Evolutionary conservation across 1,284 basidiomycete species (phyloP), one percentile per base, ranked within the genome.

Genomic region (Uromyces viciae-fabae): DNA sequence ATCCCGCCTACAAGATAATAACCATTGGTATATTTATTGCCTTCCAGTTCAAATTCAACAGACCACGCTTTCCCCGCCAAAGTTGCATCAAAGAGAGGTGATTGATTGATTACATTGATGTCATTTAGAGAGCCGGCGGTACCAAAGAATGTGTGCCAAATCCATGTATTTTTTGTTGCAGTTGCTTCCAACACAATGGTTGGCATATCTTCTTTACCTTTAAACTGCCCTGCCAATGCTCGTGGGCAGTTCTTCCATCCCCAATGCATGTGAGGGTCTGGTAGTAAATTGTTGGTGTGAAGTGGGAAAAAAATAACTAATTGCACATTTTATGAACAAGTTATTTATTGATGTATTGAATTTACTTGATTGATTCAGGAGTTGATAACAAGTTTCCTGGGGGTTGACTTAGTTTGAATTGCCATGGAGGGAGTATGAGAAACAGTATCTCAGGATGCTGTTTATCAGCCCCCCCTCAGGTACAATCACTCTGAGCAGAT

Each of bases 1-100:
- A 77, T 77, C 0, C 60, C 62, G 28, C 68, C 75, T 1, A 64
- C 58, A 33, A 76, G 60, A 17, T 76, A 76, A 28, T 76, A 64
- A 62, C 38, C 58, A 7, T 22, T n/a, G 9, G 33, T 77, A 28
- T 77, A 77, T 14, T 31, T 7, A 40, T 77, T n/a, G 9, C 46
- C 62, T 25, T 68, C 28, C 7, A 77, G 8, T n/a, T 72, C 28
- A 36, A 72, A 72, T 36, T 49, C 43, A 54, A 72, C 69, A 31
- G 25, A 36, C 52, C 36, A 40, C 25, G 8, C 33, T 15, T 1
- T 60, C 42, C 77, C 77, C 7, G 36, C 56, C 28, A 80, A 8
- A 9, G 33, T 8, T 52, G 17, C 17, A 33, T 78, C 40, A 56
- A 69, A 69, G 0, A 78, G 1, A 8, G 62, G 40, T 25, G 22